Percentiles rank a stretch among this genome's conserved stretches.
These are phyloP conservation scores for Musa schizocarpa DNA, from an alignment of 176 grass and related monocot genomes.

Conservation along the genomic window DNA sequence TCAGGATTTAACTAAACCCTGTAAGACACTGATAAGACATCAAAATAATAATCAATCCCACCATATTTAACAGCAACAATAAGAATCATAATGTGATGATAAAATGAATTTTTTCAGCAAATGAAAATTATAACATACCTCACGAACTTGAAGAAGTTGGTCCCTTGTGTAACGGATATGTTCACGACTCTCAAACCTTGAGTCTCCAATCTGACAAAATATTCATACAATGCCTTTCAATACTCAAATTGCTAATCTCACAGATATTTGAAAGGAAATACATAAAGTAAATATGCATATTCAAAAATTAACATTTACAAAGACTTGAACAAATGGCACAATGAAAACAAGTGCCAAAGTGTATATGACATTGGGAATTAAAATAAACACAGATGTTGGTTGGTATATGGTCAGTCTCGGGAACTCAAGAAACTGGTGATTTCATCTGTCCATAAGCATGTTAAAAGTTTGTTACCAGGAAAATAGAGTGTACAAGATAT, in stretches of 20 bases:
- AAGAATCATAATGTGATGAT: not conserved
- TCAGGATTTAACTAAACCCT: not conserved
- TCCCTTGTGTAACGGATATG: constrained; percentile 5
- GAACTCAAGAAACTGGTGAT: not conserved
- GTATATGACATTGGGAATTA: not conserved
- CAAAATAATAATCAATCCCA: not conserved
- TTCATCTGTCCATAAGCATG: not conserved
- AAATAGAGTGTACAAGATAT: not conserved
- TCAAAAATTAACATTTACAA: not conserved
- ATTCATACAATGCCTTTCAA: not conserved
- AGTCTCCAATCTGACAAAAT: constrained; percentile 14
- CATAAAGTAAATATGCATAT: not conserved
- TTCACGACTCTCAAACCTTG: constrained; percentile 6
- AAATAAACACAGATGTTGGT: not conserved
- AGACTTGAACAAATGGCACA: not conserved
- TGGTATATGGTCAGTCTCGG: not conserved
- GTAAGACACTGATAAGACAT: not conserved
- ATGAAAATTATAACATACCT: constrained; percentile 1
- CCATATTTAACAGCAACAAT: not conserved
- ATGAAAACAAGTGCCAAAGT: not conserved
- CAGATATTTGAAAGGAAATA: not conserved
- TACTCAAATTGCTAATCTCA: not conserved
- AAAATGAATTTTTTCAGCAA: not conserved
- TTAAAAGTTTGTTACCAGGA: not conserved
- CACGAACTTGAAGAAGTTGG: constrained; percentile 13